These are phyloP conservation scores for Phytophthora colocasiae DNA, from an alignment of 352 stramenopile genomes.

Conservation along the genomic window DNA sequence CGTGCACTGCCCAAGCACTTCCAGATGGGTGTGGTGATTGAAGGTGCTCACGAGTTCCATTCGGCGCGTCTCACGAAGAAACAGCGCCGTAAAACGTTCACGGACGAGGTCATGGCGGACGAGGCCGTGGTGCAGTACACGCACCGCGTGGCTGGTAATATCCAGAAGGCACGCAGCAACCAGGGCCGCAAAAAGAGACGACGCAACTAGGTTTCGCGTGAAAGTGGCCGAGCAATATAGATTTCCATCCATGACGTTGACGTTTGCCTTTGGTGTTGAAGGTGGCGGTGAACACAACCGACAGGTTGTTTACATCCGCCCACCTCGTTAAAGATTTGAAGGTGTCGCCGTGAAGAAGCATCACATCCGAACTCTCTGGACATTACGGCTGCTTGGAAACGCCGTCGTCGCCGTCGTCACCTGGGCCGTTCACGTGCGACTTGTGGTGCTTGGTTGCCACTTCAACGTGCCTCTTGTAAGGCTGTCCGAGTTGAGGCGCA, in stretches of 20 bases:
- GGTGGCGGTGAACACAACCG: slow-evolving; percentile 1
- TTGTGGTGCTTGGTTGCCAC: slow-evolving; percentile 22
- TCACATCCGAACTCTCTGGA: neutral
- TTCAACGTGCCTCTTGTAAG: slow-evolving; percentile 13
- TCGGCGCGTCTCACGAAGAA: slow-evolving; percentile 92
- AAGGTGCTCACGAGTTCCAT: slow-evolving; percentile 92
- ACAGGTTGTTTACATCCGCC: slow-evolving; percentile 10
- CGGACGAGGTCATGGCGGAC: slow-evolving; percentile 96
- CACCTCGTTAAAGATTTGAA: slow-evolving; percentile 26
- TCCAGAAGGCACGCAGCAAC: slow-evolving; percentile 61
- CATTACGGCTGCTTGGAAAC: neutral
- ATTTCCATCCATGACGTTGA: slow-evolving; percentile 17
- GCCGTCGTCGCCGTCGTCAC: slow-evolving; percentile 27
- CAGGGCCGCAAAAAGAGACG: slow-evolving; percentile 53
- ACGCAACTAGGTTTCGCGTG: slow-evolving; percentile 29
- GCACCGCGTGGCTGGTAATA: slow-evolving; percentile 81
- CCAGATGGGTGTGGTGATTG: slow-evolving; percentile 93
- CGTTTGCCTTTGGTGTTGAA: neutral
- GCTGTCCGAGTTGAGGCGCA: slow-evolving; percentile 15
- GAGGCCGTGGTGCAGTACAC: slow-evolving; percentile 84
- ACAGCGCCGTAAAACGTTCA: slow-evolving; percentile 92
- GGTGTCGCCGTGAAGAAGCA: slow-evolving; percentile 12
- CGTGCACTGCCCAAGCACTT: slow-evolving; percentile 90
- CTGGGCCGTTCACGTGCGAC: slow-evolving; percentile 12
- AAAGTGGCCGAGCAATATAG: slow-evolving; percentile 32